Evolutionary conservation across 768 basidiomycete species (phyloP).

Genomic region (Hygrophoropsis aurantiaca): DNA sequence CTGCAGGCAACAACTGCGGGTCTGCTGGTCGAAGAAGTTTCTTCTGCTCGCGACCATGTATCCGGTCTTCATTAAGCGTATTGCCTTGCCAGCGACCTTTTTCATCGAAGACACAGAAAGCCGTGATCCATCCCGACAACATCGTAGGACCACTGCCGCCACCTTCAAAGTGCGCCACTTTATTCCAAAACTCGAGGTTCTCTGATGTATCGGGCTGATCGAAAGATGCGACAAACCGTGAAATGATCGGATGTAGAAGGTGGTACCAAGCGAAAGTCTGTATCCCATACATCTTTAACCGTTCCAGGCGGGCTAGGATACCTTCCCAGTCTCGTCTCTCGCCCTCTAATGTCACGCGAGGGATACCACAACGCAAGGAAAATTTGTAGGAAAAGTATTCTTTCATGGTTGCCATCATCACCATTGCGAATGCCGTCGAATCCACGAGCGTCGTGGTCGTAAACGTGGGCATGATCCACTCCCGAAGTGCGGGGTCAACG

Average conservation of each 20-base stretch:
- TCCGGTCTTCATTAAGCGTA: conserved; percentile 26
- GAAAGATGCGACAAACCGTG: conserved; percentile 36
- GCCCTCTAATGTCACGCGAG: conserved; percentile 45
- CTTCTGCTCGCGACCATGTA: conserved; percentile 27
- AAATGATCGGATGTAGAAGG: conserved; percentile 40
- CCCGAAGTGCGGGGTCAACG: conserved; percentile 25
- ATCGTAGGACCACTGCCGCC: conserved; percentile 26
- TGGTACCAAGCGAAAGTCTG: conserved; percentile 37
- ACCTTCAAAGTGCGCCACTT: conserved; percentile 25
- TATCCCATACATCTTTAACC: conserved; percentile 37
- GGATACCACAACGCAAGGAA: conserved; percentile 37
- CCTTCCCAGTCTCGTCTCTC: conserved; percentile 38
- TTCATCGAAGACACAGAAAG: conserved; percentile 35
- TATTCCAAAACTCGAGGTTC: conserved; percentile 40
- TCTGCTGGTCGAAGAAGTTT: conserved; percentile 30
- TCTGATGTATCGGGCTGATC: conserved; percentile 25
- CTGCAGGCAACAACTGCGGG: conserved; percentile 20
- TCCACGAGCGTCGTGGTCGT: conserved; percentile 44
- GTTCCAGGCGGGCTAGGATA: conserved; percentile 37
- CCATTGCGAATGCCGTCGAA: conserved; percentile 34
- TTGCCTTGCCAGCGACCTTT: conserved; percentile 32
- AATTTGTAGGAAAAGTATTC: conserved; percentile 39
- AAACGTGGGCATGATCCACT: conserved; percentile 45
- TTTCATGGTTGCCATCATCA: conserved; percentile 44
- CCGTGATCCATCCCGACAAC: conserved; percentile 41